Evolutionary conservation across 345 rosid species (phyloP), one percentile per base, ranked within the genome.

Genomic region (Laguncularia racemosa): DNA sequence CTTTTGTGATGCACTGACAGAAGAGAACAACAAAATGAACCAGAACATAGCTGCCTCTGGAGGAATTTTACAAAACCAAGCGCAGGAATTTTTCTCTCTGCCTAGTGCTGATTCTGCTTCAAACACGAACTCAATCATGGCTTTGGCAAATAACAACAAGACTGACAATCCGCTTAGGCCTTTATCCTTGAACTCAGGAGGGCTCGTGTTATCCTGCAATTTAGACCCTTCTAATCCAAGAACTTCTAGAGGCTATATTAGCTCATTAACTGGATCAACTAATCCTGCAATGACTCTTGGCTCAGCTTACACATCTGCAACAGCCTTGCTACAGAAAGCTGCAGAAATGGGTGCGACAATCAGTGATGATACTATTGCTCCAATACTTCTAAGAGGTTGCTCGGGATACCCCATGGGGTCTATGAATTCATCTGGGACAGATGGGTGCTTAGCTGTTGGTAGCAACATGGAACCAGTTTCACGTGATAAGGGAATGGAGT

Each of bases 301-400:
- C 14, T 64, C 75, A 17, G 53, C 69, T 33, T 70, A 61, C 63
- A 72, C 74, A 3, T 81, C 86, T 16, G 84, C 89, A 50, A 84
- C 84, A 16, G 86, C 89, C 14, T 59, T 78, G 68, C 58, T 84
- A 46, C 86, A 81, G 63, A 78, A 73, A 66, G 84, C 84, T 13
- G 75, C 86, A 12, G 81, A 78, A 64, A 81, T 78, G 81, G 86
- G 82, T 17, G 71, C 86, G 2, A 81, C 72, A 67, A 74, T 72
- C 60, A 81, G 86, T 38, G 86, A 81, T 43, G 65, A 67, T 21
- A 47, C 78, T 4, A 76, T 71, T 8, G 46, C 84, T 20, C 84
- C 86, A 2, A 74, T 74, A 33, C 77, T 84, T 15, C 74, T 74
- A 1, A 64, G 74, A 60, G 86, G 82, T 14, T 83, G 78, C 64